Conservation (phyloP, 2,329 filamentous ascomycete species). For the Alternaria sp. region DNA sequence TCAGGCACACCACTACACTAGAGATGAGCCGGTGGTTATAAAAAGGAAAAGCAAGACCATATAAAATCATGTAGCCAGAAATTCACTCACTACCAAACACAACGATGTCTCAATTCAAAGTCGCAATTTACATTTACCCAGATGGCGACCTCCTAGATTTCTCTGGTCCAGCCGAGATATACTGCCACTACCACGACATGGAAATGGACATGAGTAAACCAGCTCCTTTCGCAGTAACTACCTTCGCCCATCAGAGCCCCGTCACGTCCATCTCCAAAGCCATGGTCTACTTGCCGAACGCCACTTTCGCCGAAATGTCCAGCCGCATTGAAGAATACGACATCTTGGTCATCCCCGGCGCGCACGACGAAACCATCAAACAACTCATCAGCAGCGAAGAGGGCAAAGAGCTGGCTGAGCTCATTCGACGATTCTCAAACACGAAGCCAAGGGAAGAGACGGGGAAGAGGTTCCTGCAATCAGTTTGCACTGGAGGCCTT, state of each 20-base stretch:
- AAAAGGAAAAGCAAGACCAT: neutral
- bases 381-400: constrained; percentile 29
- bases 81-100: neutral
- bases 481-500: constrained; percentile 51
- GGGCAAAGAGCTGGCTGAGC: constrained; percentile 21
- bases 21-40: neutral
- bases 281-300: constrained; percentile 41
- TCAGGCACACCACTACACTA: neutral
- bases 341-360: constrained; percentile 51
- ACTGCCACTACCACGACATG: constrained; percentile 32
- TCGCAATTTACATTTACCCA: constrained; percentile 50
- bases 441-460: constrained; percentile 30
- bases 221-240: constrained; percentile 42
- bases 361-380: constrained; percentile 31
- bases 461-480: constrained; percentile 44
- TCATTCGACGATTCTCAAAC: constrained; percentile 31
- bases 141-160: constrained; percentile 53
- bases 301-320: constrained; percentile 36
- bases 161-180: constrained; percentile 48
- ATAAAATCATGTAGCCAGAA: neutral
- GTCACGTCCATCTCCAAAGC: constrained; percentile 30
- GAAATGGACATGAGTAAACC: constrained; percentile 23
- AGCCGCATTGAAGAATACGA: constrained; percentile 42
- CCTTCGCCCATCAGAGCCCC: constrained; percentile 40
- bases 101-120: constrained; percentile 35